Evolutionary conservation across 192 early-diverging fungal genomes (phyloP), one percentile per base, ranked within the genome.

Genomic region (Borealophlyctis nickersoniae): DNA sequence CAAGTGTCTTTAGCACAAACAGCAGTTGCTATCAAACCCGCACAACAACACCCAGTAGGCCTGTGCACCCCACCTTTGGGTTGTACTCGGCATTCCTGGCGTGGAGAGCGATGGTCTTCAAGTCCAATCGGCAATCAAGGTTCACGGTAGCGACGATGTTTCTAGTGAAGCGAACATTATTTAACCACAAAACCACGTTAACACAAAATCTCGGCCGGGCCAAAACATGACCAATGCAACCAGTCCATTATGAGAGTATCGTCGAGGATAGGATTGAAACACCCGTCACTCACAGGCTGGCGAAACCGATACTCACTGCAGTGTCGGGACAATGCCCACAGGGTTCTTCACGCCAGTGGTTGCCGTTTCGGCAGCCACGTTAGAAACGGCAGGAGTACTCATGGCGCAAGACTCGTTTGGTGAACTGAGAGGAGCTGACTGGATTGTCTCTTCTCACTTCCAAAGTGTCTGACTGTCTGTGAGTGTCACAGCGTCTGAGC

Each of bases 21-120:
- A n/a, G n/a, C n/a, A n/a, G n/a, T n/a, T n/a, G n/a, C n/a, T n/a
- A n/a, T n/a, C n/a, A n/a, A n/a, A n/a, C n/a, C n/a, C n/a, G n/a
- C n/a, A n/a, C n/a, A n/a, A n/a, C n/a, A n/a, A n/a, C n/a, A n/a
- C n/a, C n/a, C n/a, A n/a, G n/a, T n/a, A n/a, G n/a, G n/a, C n/a
- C n/a, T n/a, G n/a, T n/a, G n/a, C n/a, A n/a, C n/a, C n/a, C 56
- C 86, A 96, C 94, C 91, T 99, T 99, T 72, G 97, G 97, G 76
- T 99, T 99, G 82, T 99, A 99, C 79, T 99, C 97, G 71, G 97
- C 97, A 73, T 99, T 99, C 58, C 97, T 86, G n/a, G 97, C 97
- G 67, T 98, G 94, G 58, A 99, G 81, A 35, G 97, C 97, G 75
- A 99, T 99, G 32, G 92, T 96, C 79, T 99, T 99, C 58, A 99